Percentiles rank a stretch among this genome's conserved stretches.
Conservation (phyloP, 331 rosid genomes). For the Ulmus americana region DNA sequence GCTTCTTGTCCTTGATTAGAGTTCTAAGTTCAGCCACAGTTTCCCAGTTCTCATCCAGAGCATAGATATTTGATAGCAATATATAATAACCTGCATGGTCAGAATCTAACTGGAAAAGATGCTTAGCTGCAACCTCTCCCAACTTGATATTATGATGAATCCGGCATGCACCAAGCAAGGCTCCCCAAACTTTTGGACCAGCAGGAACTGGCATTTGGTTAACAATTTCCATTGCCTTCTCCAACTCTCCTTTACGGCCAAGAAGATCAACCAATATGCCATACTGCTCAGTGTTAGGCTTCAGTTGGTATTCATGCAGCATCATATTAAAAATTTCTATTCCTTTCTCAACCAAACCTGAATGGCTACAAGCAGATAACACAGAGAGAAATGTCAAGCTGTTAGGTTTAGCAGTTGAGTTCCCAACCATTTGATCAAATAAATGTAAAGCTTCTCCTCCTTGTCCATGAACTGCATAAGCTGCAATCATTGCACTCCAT, state of each 20-base stretch:
- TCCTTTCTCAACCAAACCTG: conserved; percentile 69
- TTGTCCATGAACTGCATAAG: conserved; percentile 63
- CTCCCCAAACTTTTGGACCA: conserved; percentile 71
- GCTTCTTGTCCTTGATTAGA: conserved; percentile 43
- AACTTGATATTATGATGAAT: conserved; percentile 52
- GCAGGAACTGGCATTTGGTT: conserved; percentile 43
- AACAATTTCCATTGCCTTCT: conserved; percentile 53
- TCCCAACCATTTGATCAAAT: conserved; percentile 45
- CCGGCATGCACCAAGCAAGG: conserved; percentile 68
- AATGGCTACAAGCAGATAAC: conserved; percentile 71
- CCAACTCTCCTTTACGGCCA: conserved; percentile 69
- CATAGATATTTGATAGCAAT: conserved; percentile 60
- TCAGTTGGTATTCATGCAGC: conserved; percentile 41
- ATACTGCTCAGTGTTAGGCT: conserved; percentile 53
- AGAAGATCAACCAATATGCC: conserved; percentile 79
- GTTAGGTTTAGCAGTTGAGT: conserved; percentile 46
- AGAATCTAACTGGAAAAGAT: conserved; percentile 50
- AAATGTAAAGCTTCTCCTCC: conserved; percentile 48
- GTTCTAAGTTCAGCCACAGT: conserved; percentile 45
- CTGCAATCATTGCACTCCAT: conserved; percentile 78
- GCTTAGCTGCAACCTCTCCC: conserved; percentile 64
- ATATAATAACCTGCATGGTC: conserved; percentile 50
- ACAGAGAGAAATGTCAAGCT: conserved; percentile 53
- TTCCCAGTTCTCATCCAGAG: conserved; percentile 57
- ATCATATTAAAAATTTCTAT: conserved; percentile 48